Evolutionary conservation across 1,284 basidiomycete genomes (phyloP).

Genomic region (Tilletia horrida): DNA sequence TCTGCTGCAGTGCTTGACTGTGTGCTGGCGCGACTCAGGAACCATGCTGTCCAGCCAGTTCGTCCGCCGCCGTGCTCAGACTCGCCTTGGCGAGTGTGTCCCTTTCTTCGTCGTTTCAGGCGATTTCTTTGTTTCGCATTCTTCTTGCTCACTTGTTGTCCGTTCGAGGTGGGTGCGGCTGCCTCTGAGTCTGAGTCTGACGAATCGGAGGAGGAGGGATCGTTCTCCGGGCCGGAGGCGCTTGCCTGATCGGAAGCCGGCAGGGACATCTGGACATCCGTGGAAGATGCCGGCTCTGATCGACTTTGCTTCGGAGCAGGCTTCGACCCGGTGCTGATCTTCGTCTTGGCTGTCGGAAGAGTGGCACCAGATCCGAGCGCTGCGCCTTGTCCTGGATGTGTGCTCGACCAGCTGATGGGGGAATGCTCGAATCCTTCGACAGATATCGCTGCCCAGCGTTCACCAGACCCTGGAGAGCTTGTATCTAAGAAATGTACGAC

Average conservation of each 20-base stretch:
- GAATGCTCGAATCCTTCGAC: conserved; percentile 9
- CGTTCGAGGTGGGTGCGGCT: background rate
- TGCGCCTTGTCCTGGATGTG: conserved; percentile 1
- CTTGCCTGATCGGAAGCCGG: no score
- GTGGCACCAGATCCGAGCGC: background rate
- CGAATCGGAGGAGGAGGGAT: background rate
- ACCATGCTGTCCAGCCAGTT: background rate
- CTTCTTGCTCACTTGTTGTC: background rate
- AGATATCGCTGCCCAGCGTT: background rate
- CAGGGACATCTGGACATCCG: no score
- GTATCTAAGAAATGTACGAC: background rate
- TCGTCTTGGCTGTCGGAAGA: background rate
- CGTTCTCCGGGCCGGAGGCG: background rate
- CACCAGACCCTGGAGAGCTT: background rate
- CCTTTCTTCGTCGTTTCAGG: background rate
- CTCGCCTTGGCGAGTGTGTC: conserved; percentile 3
- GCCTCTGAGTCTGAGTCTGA: background rate
- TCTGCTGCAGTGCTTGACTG: no score
- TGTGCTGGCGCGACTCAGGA: background rate
- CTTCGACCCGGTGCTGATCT: background rate
- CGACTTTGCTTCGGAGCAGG: no score
- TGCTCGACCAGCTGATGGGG: conserved; percentile 5
- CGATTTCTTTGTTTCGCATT: conserved; percentile 11
- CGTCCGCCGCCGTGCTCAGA: conserved; percentile 2
- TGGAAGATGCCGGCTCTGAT: no score